Base-by-base conservation (phyloP, 2,329 filamentous ascomycete species). In the Chaetomium sp. region DNA sequence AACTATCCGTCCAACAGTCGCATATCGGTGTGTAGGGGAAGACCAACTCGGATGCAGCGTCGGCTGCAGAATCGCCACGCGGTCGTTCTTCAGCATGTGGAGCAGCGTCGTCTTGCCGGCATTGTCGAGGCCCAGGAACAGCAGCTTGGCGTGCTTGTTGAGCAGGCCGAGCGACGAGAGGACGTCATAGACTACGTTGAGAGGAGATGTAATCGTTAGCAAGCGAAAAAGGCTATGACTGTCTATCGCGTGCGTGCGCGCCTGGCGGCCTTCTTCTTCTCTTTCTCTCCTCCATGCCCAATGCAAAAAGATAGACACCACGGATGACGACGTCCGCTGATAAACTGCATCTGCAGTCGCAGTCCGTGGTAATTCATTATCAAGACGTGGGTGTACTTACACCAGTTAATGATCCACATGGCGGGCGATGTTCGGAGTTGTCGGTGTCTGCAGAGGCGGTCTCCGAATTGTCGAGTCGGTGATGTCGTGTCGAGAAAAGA, bases 331-430 rank as follows among this genome's bases (percentile, higher is more conserved):
- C 19, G 19, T 27, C 19, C 19, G 19, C 19, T 27, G 19, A 27
- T 27, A 27, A 27, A 27, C 19, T 27, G 19, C 19, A 27, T 27
- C 19, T 27, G 19, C 19, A 27, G 4, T 11, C 43, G 19, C 14
- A 10, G 7, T 12, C 27, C 43, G 34, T 45, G 43, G 43, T 12
- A 12, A 27, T 27, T 27, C 19, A 27, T 27, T 27, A 27, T 27
- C 19, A 27, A 27, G 19, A 27, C 19, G 3, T 27, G 34, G 14
- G 40, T 43, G 9, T 54, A 79, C 84, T 70, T 90, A 95, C 89
- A 95, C 90, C 91, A 96, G 82, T 92, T 91, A 71, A 95, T 76
- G 73, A 96, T 88, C 89, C 89, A 95, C 91, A 96, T 95, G 62
- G 69, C 79, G 74, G 19, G 64, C 62, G 33, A 48, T 46, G 43